Percentiles rank a stretch among this genome's conserved stretches.
phyloP scores from a whole-genome alignment of 257 asterid genomes.

The Nicotiana knightiana region DNA sequence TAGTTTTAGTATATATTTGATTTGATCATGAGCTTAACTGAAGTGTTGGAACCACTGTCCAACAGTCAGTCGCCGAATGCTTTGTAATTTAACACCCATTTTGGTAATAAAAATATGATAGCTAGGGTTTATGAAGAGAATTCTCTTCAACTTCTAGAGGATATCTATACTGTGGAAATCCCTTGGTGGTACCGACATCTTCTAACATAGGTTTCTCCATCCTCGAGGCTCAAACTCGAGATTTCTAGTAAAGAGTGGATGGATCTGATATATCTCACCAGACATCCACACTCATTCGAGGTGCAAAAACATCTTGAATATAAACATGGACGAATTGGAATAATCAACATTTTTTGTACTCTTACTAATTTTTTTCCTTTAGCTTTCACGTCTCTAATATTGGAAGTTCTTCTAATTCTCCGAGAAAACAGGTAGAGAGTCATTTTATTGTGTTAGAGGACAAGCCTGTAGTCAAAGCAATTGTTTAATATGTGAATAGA shows the following conservation, averaged over 20 bases:
- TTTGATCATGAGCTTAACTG: neutral
- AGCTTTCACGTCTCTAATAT: neutral
- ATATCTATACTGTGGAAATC: no score
- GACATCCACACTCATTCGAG: no score
- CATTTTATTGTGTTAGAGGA: constrained; percentile 68
- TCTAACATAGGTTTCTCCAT: no score
- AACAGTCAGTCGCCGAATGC: neutral
- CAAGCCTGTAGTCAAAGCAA: constrained; percentile 51
- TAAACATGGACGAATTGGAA: no score
- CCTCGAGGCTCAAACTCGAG: no score
- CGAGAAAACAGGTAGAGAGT: constrained; percentile 49
- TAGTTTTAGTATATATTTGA: neutral
- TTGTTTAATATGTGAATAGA: constrained; percentile 55
- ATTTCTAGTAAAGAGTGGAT: no score
- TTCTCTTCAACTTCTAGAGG: no score
- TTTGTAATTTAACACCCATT: neutral
- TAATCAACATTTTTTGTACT: neutral
- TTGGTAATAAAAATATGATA: no score
- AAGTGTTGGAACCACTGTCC: neutral
- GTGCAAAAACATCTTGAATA: no score
- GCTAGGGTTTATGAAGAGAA: no score
- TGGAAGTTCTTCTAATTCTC: neutral
- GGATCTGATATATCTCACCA: no score
- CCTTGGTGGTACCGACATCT: no score
- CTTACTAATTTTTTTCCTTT: neutral